These are phyloP conservation scores for Colletotrichum tofieldiae DNA, from an alignment of 2,329 filamentous ascomycete genomes.

Conservation along the genomic window DNA sequence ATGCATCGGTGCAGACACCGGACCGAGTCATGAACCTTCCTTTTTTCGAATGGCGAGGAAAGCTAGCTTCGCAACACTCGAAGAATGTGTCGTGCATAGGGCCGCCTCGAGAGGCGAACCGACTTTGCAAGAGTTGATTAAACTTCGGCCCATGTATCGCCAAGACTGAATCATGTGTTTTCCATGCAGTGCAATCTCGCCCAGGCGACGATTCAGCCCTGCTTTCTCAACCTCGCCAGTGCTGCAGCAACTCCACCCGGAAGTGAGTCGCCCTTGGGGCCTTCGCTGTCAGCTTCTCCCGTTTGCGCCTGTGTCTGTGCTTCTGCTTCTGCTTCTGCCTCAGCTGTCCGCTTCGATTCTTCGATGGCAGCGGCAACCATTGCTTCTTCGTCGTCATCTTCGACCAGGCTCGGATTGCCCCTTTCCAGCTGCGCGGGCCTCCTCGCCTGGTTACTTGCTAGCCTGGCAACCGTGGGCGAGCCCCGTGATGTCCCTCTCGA, in stretches of 20 bases:
- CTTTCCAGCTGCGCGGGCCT: slow-evolving; percentile 55
- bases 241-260: slow-evolving; percentile 74
- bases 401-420: slow-evolving; percentile 58
- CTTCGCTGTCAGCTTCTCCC: slow-evolving; percentile 40
- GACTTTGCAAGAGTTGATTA: slow-evolving; percentile 15
- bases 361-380: slow-evolving; percentile 65
- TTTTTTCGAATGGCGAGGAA: background rate
- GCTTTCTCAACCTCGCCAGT: slow-evolving; percentile 70
- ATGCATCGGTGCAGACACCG: slow-evolving; percentile 1
- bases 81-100: background rate
- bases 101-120: slow-evolving; percentile 4
- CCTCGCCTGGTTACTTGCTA: slow-evolving; percentile 34
- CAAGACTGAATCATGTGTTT: slow-evolving; percentile 10
- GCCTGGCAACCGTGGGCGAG: slow-evolving; percentile 44
- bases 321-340: slow-evolving; percentile 46
- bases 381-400: slow-evolving; percentile 65
- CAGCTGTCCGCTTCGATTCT: slow-evolving; percentile 60
- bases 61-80: slow-evolving; percentile 2
- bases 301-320: slow-evolving; percentile 43
- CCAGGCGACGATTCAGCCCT: slow-evolving; percentile 48
- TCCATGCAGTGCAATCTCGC: background rate
- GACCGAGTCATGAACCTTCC: slow-evolving; percentile 20
- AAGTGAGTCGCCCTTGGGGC: slow-evolving; percentile 59
- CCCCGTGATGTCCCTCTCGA: slow-evolving; percentile 43
- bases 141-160: slow-evolving; percentile 14